A percentile compares a stretch with the other conserved stretches of the same genome.
These are phyloP conservation scores for Staphylotrichum tortipilum DNA, from an alignment of 495 filamentous ascomycete species.

Conservation along the genomic window DNA sequence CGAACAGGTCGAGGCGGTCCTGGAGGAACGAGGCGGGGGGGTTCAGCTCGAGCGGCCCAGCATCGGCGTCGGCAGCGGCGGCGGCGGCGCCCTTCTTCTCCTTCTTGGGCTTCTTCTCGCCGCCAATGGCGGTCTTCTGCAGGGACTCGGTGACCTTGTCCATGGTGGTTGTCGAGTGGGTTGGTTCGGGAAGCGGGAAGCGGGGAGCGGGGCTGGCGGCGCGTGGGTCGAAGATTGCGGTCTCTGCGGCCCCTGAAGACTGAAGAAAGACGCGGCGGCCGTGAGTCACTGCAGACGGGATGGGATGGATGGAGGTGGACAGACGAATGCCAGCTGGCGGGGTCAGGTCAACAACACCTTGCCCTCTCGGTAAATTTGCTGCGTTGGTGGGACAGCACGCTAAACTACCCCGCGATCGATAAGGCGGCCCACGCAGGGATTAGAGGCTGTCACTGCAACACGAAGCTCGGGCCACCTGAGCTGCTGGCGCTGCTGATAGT, in stretches of 20 bases:
- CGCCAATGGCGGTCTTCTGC: conserved; percentile 26
- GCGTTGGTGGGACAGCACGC: conserved; percentile 1
- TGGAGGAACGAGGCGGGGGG: conserved; percentile 72
- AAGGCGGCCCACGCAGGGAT: conserved; percentile 3
- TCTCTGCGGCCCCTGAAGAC: conserved; percentile 15
- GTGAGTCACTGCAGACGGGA: conserved; percentile 22
- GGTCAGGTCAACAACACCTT: not conserved
- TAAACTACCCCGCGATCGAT: conserved; percentile 14
- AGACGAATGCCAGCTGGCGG: conserved; percentile 5
- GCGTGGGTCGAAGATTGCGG: not conserved
- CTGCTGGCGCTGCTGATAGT: not conserved
- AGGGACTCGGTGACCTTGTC: conserved; percentile 28
- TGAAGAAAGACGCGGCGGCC: too few species aligned
- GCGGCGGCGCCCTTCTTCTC: conserved; percentile 34
- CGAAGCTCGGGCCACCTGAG: not conserved
- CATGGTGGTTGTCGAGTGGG: conserved; percentile 8
- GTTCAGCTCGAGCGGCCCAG: conserved; percentile 47
- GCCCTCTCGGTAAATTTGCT: conserved; percentile 12
- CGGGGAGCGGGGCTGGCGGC: too few species aligned
- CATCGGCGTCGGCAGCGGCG: conserved; percentile 28
- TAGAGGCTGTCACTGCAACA: not conserved
- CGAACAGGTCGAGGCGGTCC: conserved; percentile 77
- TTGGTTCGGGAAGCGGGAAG: not conserved
- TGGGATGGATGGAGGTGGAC: too few species aligned
- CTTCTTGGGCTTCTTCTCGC: conserved; percentile 29